Base-by-base conservation (phyloP, 2,329 filamentous ascomycete species). In the Sphaerulina vaccinii region DNA sequence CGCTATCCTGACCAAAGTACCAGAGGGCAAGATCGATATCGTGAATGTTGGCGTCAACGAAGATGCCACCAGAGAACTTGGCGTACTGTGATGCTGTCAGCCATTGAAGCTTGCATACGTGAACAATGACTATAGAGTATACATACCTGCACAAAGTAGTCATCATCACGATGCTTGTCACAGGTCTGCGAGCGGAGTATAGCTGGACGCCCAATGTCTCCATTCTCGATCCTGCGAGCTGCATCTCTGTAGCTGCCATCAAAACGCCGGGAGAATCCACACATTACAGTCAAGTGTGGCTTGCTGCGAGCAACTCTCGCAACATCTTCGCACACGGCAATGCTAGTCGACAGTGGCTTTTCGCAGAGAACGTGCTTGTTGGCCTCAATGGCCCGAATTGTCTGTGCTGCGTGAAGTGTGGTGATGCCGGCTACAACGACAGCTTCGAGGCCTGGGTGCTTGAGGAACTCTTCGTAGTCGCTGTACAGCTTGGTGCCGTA, bases 11-110 rank as follows among this genome's bases (percentile, higher is more conserved):
- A 71, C 79, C 80, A 62, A 84, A 83, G 71, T 80, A 85, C 81
- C 82, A 85, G 1, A 85, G 71, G 0, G 81, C 75, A 2, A 86
- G 75, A 56, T 85, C 82, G 59, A 87, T 87, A 61, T 87, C 85
- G 71, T 87, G 85, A 62, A 87, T 82, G 45, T 80, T 82, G 71
- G 81, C 85, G 72, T 87, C 85, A 8, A 87, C 84, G 60, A 87
- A 87, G 65, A 87, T 85, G 18, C 84, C 84, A 27, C 85, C 84
- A 1, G 74, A 79, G 69, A 80, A 83, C 60, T 82, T 73, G 10
- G 84, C 82, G 68, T 87, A 87, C 18, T 77, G 27, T 29, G n/a
- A n/a, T n/a, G n/a, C n/a, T n/a, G n/a, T n/a, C n/a, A n/a, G n/a
- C n/a, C n/a, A n/a, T n/a, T n/a, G 27, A 29, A 29, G 3, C 1